Evolutionary conservation across 2,329 filamentous ascomycete species (phyloP).

Genomic region (Cladosporium sp.): DNA sequence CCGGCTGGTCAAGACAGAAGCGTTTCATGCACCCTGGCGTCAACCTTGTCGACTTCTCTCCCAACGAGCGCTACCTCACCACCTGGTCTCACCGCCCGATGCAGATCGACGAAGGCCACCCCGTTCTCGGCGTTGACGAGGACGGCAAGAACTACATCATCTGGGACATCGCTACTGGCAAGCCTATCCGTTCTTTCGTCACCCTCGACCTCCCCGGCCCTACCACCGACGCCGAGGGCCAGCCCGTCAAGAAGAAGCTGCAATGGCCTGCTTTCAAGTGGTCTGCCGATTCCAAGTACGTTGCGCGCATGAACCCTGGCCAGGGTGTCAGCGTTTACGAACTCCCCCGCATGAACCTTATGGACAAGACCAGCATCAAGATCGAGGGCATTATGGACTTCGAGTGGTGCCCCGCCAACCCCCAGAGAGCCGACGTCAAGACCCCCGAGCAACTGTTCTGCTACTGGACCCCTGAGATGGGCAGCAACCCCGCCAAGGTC

Average conservation of each 20-base stretch:
- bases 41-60: constrained; percentile 95
- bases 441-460: constrained; percentile 92
- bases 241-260: constrained; percentile 80
- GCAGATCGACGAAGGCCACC: constrained; percentile 82
- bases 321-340: constrained; percentile 91
- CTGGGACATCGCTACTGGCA: constrained; percentile 89
- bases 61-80: constrained; percentile 84
- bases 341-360: constrained; percentile 79
- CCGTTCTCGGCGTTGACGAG: constrained; percentile 72
- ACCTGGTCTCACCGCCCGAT: constrained; percentile 97
- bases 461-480: constrained; percentile 98
- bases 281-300: constrained; percentile 96
- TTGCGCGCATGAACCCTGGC: constrained; percentile 83
- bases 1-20: constrained; percentile 83
- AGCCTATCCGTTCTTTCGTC: constrained; percentile 88
- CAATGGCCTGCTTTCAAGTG: constrained; percentile 99
- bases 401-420: constrained; percentile 87
- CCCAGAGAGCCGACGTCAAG: constrained; percentile 80
- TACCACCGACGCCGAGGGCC: constrained; percentile 56
- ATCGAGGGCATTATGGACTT: constrained; percentile 97
- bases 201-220: constrained; percentile 75
- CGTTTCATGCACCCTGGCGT: constrained; percentile 94
- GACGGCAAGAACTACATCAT: constrained; percentile 99
- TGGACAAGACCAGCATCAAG: constrained; percentile 91
- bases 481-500: constrained; percentile 96